Evolutionary conservation across 2,329 filamentous ascomycete species (phyloP).

Genomic region (Ceratocystis cubensis): DNA sequence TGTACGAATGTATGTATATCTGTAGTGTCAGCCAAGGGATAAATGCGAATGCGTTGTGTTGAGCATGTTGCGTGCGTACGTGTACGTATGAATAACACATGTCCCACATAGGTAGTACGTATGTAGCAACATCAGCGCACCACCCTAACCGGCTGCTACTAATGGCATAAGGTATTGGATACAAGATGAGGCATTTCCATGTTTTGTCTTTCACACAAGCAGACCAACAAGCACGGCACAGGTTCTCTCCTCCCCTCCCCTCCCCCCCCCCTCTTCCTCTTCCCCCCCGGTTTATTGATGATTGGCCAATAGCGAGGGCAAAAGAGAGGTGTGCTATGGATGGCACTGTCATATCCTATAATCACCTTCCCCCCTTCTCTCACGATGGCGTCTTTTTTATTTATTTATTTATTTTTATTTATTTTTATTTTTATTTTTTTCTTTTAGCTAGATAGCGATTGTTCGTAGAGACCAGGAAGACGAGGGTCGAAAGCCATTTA

Average conservation of each 20-base stretch:
- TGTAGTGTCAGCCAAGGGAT: neutral
- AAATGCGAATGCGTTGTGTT: no score
- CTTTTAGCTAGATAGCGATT: no score
- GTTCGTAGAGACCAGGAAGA: neutral
- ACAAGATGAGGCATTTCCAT: neutral
- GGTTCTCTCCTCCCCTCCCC: neutral
- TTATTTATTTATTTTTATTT: neutral
- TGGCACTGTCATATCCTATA: no score
- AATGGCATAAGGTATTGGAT: neutral
- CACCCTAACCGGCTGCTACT: neutral
- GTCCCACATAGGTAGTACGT: neutral
- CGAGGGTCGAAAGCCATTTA: neutral
- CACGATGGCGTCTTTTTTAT: neutral
- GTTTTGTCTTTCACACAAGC: neutral
- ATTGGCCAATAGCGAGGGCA: no score
- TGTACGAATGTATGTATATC: neutral
- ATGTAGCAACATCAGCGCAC: neutral
- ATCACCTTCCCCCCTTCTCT: no score
- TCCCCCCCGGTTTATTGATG: no score
- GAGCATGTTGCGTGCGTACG: neutral
- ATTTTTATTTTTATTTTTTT: neutral
- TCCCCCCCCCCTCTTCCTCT: no score
- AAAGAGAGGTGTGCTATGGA: no score
- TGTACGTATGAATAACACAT: neutral
- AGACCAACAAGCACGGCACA: neutral